A percentile compares a stretch with the other conserved stretches of the same genome.
Evolutionary conservation across 139 green algal species (phyloP).

Genomic region (Micractinium conductrix): DNA sequence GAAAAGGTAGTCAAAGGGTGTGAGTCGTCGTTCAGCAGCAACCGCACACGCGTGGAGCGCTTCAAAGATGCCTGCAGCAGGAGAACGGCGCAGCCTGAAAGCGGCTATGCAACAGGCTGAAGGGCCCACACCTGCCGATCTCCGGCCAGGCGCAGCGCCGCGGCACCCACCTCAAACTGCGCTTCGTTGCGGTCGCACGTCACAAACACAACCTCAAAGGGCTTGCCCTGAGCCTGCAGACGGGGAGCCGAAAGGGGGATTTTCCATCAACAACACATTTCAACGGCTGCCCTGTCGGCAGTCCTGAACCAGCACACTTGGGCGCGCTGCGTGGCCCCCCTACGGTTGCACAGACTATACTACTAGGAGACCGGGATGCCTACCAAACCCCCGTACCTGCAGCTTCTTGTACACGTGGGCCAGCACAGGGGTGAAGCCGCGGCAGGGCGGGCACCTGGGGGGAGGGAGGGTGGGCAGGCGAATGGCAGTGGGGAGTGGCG

Average conservation of each 20-base stretch:
- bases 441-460: slow-evolving; percentile 37
- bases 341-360: too few species aligned
- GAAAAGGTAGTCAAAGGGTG: background rate
- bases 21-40: background rate
- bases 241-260: too few species aligned
- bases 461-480: background rate
- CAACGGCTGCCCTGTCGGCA: too few species aligned
- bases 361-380: too few species aligned
- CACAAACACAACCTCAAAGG: slow-evolving; percentile 39
- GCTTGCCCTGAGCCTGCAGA: background rate
- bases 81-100: background rate
- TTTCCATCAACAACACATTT: too few species aligned
- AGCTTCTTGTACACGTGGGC: background rate
- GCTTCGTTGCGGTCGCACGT: background rate
- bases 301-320: too few species aligned
- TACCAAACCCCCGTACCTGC: too few species aligned
- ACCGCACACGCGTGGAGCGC: too few species aligned
- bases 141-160: too few species aligned
- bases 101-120: background rate
- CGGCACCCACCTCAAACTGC: background rate
- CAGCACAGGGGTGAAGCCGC: slow-evolving; percentile 31
- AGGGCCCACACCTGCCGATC: background rate
- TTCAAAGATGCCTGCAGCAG: too few species aligned
- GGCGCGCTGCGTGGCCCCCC: too few species aligned
- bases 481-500: background rate